phyloP scores from a whole-genome alignment of 2,329 filamentous ascomycete species.

The Aphanocladium album region DNA sequence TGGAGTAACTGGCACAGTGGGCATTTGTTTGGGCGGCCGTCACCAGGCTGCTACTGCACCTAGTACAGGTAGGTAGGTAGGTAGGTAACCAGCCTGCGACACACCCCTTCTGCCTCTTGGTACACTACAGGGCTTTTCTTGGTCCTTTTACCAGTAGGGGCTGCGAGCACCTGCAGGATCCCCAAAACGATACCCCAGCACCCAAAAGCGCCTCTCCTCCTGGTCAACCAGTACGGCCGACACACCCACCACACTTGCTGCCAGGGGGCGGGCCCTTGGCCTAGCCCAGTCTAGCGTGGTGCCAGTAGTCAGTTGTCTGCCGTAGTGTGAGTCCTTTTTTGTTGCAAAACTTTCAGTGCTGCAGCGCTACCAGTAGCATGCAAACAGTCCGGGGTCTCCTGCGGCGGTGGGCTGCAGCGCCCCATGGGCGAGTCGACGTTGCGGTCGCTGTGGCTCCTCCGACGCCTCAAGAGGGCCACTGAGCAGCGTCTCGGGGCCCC shows the following conservation, averaged over 20 bases:
- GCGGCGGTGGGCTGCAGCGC: neutral
- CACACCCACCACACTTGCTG: no score
- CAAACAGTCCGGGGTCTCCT: neutral
- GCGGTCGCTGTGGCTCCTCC: conserved; percentile 14
- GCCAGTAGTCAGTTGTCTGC: neutral
- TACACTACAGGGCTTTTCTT: no score
- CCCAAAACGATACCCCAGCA: no score
- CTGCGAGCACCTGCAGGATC: no score
- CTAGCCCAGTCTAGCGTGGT: neutral
- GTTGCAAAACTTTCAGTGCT: no score
- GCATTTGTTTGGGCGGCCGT: no score
- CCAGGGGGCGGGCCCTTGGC: neutral
- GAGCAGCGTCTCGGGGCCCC: neutral
- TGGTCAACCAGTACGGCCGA: no score
- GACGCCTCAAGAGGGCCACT: conserved; percentile 12
- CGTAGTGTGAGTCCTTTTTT: neutral
- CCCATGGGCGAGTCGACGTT: neutral
- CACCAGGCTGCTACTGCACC: neutral
- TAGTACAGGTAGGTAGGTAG: no score
- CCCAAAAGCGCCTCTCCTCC: neutral
- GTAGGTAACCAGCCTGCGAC: no score
- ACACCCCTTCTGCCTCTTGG: no score
- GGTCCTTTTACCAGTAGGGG: no score
- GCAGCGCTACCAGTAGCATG: neutral
- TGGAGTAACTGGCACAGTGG: no score